Evolutionary conservation across 805 yeast genomes (phyloP).

Genomic region (Pichia insulana): DNA sequence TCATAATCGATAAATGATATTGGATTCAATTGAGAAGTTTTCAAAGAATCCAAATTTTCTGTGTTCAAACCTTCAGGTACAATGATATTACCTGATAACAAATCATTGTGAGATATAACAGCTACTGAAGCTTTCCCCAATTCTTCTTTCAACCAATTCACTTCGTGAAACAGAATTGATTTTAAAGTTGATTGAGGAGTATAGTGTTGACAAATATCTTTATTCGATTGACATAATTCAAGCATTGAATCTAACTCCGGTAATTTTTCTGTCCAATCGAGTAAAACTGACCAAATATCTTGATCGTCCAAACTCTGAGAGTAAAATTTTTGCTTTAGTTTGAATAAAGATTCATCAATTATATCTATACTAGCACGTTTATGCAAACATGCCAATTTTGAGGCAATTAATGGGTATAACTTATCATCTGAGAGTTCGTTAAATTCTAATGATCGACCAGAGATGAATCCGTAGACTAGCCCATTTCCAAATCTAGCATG

Average conservation of each 20-base stretch:
- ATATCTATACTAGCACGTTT: constrained; percentile 34
- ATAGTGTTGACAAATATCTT: constrained; percentile 17
- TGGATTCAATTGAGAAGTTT: constrained; percentile 25
- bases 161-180: constrained; percentile 39
- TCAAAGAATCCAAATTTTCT: constrained; percentile 10
- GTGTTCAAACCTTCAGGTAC: constrained; percentile 32
- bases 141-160: constrained; percentile 42
- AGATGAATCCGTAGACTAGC: constrained; percentile 57
- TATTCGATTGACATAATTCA: constrained; percentile 30
- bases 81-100: constrained; percentile 65
- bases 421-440: constrained; percentile 40
- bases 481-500: constrained; percentile 67
- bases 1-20: constrained; percentile 63
- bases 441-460: constrained; percentile 53
- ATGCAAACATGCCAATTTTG: constrained; percentile 68
- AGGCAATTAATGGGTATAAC: constrained; percentile 52
- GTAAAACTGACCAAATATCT: constrained; percentile 44
- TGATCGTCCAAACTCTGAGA: background rate
- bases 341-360: constrained; percentile 40
- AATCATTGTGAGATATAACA: constrained; percentile 65
- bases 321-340: constrained; percentile 25
- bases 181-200: constrained; percentile 13
- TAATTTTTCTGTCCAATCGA: constrained; percentile 53
- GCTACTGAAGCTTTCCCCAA: constrained; percentile 39
- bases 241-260: constrained; percentile 40